Evolutionary conservation across 2,329 filamentous ascomycete genomes (phyloP).

Genomic region (Sodiomyces alkalinus): DNA sequence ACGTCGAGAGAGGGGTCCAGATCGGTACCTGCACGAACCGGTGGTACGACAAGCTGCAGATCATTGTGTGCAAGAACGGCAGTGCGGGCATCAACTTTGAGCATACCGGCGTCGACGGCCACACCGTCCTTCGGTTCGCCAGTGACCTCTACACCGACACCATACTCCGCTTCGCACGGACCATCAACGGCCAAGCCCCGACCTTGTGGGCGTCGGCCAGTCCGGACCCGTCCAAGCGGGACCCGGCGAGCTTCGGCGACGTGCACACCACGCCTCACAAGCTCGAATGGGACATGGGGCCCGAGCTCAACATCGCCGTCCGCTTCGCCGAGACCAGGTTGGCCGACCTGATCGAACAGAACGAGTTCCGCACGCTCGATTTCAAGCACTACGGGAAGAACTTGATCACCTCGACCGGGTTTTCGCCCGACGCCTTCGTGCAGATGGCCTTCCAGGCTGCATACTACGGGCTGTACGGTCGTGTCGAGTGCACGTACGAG

Average conservation of each 20-base stretch:
- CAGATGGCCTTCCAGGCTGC: conserved; percentile 99
- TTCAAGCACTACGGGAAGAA: conserved; percentile 87
- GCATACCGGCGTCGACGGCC: conserved; percentile 93
- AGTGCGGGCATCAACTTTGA: conserved; percentile 99
- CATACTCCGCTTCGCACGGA: conserved; percentile 84
- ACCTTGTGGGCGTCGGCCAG: conserved; percentile 83
- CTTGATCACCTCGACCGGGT: conserved; percentile 93
- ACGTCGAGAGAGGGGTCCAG: conserved; percentile 84
- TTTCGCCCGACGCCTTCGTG: conserved; percentile 92
- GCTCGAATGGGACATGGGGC: conserved; percentile 93
- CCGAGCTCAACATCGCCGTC: conserved; percentile 78
- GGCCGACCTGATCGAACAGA: conserved; percentile 88
- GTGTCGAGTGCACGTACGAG: conserved; percentile 90
- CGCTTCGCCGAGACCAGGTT: conserved; percentile 91
- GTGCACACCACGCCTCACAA: conserved; percentile 91
- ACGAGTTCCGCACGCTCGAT: conserved; percentile 87
- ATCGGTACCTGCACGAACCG: conserved; percentile 95
- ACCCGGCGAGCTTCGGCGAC: conserved; percentile 81
- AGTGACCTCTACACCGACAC: conserved; percentile 97
- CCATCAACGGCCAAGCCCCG: conserved; percentile 87
- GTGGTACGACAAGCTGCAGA: conserved; percentile 98
- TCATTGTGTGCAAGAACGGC: conserved; percentile 97
- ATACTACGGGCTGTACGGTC: conserved; percentile 91
- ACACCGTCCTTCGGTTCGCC: conserved; percentile 90
- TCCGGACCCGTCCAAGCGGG: conserved; percentile 83